Percentiles rank a stretch among this genome's conserved stretches.
Evolutionary conservation across 179 eudicot species (phyloP).

Genomic region (Vitellaria paradoxa): DNA sequence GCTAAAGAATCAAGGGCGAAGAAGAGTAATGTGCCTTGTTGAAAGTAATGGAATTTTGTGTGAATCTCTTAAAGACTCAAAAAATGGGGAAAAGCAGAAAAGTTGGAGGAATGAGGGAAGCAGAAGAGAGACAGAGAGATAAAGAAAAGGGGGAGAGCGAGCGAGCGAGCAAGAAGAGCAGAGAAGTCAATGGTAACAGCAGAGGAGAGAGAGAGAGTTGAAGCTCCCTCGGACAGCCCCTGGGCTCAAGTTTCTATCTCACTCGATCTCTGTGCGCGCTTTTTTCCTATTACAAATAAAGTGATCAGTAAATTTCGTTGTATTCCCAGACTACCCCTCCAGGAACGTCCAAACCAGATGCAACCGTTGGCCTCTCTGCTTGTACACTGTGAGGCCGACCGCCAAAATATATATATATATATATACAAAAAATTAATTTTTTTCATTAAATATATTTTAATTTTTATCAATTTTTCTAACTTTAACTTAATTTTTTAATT

Average conservation of each 20-base stretch:
- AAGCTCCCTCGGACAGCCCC: constrained; percentile 19
- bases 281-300: constrained; percentile 3
- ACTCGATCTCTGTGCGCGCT: no score
- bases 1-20: not conserved
- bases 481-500: no score
- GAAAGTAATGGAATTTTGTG: no score
- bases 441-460: no score
- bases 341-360: constrained; percentile 54
- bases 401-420: no score
- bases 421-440: no score
- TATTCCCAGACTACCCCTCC: constrained; percentile 52
- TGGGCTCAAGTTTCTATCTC: not conserved
- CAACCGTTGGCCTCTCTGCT: constrained; percentile 57
- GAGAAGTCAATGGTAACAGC: not conserved
- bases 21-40: not conserved
- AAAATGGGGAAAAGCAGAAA: not conserved
- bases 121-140: not conserved
- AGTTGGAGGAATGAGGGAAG: not conserved
- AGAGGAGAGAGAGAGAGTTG: constrained; percentile 12
- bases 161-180: not conserved
- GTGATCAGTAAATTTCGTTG: constrained; percentile 48
- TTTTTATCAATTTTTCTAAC: no score
- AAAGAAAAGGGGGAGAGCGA: not conserved
- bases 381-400: no score
- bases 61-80: constrained; percentile 1